Conservation (phyloP, 306 rosid genomes). For the Mimosa bimucronata region DNA sequence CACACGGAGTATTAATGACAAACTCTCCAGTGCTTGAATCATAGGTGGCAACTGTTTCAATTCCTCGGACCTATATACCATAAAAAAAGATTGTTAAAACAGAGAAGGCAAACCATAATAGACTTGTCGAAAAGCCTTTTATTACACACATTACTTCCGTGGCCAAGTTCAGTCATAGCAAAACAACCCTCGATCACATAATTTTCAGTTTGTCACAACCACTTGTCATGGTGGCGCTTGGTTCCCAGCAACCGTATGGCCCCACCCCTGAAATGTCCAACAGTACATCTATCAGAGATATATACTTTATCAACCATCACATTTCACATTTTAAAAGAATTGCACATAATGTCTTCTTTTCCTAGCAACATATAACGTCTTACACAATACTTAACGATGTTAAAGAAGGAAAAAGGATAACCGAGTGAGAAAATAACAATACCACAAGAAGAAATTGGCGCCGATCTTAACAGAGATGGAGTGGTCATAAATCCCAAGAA, state of each 20-base stretch:
- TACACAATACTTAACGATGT: background rate
- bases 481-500: slow-evolving; percentile 72
- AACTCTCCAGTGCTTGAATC: slow-evolving; percentile 77
- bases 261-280: slow-evolving; percentile 80
- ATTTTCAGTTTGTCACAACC: slow-evolving; percentile 77
- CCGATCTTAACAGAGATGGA: slow-evolving; percentile 87
- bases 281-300: too few species aligned
- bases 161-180: slow-evolving; percentile 97
- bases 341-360: too few species aligned
- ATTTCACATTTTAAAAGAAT: too few species aligned
- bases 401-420: background rate
- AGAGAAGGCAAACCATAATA: slow-evolving; percentile 5
- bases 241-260: slow-evolving; percentile 82
- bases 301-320: too few species aligned
- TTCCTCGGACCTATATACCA: slow-evolving; percentile 75
- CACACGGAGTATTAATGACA: slow-evolving; percentile 85
- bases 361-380: too few species aligned
- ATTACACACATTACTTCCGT: slow-evolving; percentile 92
- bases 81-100: slow-evolving; percentile 37
- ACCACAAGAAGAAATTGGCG: slow-evolving; percentile 79
- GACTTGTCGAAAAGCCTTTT: slow-evolving; percentile 34
- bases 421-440: background rate
- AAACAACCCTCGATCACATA: slow-evolving; percentile 75
- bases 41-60: slow-evolving; percentile 86
- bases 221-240: slow-evolving; percentile 82